phyloP scores from a whole-genome alignment of 2,329 filamentous ascomycete species.

The Orbilia oligospora region DNA sequence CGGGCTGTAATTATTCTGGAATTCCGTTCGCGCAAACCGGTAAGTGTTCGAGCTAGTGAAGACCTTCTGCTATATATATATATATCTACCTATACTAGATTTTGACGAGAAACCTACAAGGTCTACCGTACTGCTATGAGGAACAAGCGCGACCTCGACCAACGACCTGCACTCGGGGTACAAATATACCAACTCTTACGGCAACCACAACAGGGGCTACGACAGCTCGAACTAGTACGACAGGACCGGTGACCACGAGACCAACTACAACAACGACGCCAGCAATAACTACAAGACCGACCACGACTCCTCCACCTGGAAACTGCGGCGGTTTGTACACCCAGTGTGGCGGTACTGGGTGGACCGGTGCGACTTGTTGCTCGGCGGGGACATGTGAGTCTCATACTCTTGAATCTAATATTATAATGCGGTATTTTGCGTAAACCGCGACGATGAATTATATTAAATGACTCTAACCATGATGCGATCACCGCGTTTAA shows the following conservation, averaged over 20 bases:
- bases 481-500: not conserved
- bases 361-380: slow-evolving; percentile 66
- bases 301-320: slow-evolving; percentile 66
- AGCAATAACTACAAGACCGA: slow-evolving; percentile 66
- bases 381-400: slow-evolving; percentile 65
- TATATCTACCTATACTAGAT: not conserved
- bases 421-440: no score
- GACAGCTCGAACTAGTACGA: slow-evolving; percentile 66
- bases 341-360: slow-evolving; percentile 66
- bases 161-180: slow-evolving; percentile 48
- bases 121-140: slow-evolving; percentile 50
- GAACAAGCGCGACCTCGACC: slow-evolving; percentile 44
- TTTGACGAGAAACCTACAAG: slow-evolving; percentile 3
- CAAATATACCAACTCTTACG: slow-evolving; percentile 46
- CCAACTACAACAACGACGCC: slow-evolving; percentile 63
- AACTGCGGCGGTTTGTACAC: slow-evolving; percentile 65
- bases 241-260: slow-evolving; percentile 68
- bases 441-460: no score
- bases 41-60: slow-evolving; percentile 4
- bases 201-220: slow-evolving; percentile 59
- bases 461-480: slow-evolving; percentile 1
- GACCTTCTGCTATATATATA: no score
- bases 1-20: slow-evolving; percentile 51
- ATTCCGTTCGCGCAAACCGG: slow-evolving; percentile 53
- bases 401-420: not conserved